Conservation (phyloP, 1,284 basidiomycete genomes). For the Leccinum angustisporum region DNA sequence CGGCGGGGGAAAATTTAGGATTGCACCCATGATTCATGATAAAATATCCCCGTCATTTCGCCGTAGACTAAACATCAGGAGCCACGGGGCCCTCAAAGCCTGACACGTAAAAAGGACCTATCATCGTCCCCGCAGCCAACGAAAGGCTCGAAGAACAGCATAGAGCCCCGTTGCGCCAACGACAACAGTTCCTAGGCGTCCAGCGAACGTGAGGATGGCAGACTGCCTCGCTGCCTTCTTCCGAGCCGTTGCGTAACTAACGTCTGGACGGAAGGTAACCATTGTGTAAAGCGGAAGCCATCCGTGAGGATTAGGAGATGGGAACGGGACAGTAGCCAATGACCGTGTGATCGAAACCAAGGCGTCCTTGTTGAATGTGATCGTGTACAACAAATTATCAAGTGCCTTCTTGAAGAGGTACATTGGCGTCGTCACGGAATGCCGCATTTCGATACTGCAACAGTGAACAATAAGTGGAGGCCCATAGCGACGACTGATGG, state of each 20-base stretch:
- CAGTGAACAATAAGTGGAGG: constrained; percentile 22
- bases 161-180: constrained; percentile 45
- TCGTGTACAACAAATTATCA: constrained; percentile 72
- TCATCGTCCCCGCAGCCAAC: constrained; percentile 36
- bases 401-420: constrained; percentile 83
- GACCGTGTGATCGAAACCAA: constrained; percentile 41
- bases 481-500: constrained; percentile 19
- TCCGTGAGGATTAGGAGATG: constrained; percentile 54
- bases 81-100: constrained; percentile 34
- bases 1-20: constrained; percentile 23
- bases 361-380: constrained; percentile 50
- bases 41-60: constrained; percentile 21
- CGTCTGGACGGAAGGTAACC: constrained; percentile 95
- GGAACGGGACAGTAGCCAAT: constrained; percentile 53
- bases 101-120: constrained; percentile 18
- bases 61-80: constrained; percentile 6
- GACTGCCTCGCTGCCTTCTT: constrained; percentile 63
- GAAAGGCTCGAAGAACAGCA: constrained; percentile 40
- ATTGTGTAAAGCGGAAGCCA: constrained; percentile 96
- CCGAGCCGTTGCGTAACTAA: constrained; percentile 80
- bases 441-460: constrained; percentile 89
- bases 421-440: constrained; percentile 79
- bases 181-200: constrained; percentile 46
- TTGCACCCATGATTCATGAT: constrained; percentile 21
- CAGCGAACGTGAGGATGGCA: constrained; percentile 44